Evolutionary conservation across 371 early-diverging fungal species (phyloP), one percentile per base, ranked within the genome.

Genomic region (Encephalitozoon cuniculi): DNA sequence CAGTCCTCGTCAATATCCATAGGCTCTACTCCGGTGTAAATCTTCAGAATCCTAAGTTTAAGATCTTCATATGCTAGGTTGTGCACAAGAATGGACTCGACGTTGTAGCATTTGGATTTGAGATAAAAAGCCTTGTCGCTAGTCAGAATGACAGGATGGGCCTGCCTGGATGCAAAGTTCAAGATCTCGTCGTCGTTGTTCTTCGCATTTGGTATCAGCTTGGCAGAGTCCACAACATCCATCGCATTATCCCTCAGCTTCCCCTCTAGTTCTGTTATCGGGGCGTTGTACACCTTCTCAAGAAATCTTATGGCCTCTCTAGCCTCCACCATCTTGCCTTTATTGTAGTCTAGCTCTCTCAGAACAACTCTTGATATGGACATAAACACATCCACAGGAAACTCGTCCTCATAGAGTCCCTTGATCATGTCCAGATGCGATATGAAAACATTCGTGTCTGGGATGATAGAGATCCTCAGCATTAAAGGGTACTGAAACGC

Each of bases 391-490:
- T 64, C n/a, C 25, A 75, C 55, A 1, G 71, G 68, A 39, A 44
- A 46, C 44, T 52, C 55, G 43, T 49, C 44, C n/a, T 41, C 46
- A 12, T 46, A 49, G 28, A 75, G 52, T 15, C 32, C 34, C 21
- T 72, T 65, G 11, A 76, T 6, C 23, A 80, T 8, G 18, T 72
- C 69, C 18, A 75, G 40, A 55, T 72, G 52, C 28, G 49, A n/a
- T 63, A 80, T 54, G 9, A 76, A 70, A 41, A 79, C 77, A 74
- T 79, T 79, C 34, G 79, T 79, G 65, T 79, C 79, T 28, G 76
- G 76, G 28, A 79, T 43, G 37, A 79, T 40, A 5, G 71, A 49
- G 11, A 75, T 65, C 43, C 63, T 71, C 55, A 59, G 26, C 70
- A 53, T 70, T 46, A 51, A 32, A 55, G 65, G 43, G 49, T 64